These are phyloP conservation scores for Kwoniella sp. DNA, from an alignment of 768 basidiomycete species.

Conservation along the genomic window DNA sequence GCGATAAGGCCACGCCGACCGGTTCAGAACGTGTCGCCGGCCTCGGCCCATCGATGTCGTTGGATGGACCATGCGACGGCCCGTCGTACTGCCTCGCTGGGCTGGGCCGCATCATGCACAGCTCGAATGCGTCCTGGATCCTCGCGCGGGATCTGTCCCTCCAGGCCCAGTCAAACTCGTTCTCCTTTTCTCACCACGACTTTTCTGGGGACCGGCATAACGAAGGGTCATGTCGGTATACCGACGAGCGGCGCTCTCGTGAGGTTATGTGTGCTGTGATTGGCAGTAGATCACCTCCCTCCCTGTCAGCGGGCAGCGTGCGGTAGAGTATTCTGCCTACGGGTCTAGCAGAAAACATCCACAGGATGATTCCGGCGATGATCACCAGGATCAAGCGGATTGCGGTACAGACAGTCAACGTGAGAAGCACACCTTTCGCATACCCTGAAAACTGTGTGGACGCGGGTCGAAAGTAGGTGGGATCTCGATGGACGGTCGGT, in stretches of 20 bases:
- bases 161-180: constrained; percentile 73
- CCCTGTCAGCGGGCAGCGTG: constrained; percentile 54
- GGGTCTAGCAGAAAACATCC: constrained; percentile 69
- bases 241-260: constrained; percentile 12
- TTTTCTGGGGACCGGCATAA: constrained; percentile 28
- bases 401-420: constrained; percentile 75
- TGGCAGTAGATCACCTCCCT: constrained; percentile 6
- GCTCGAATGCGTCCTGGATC: constrained; percentile 74
- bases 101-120: constrained; percentile 63
- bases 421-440: constrained; percentile 70
- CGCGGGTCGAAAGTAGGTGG: constrained; percentile 67
- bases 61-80: too few relatives aligned
- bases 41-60: too few relatives aligned
- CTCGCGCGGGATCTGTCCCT: constrained; percentile 64
- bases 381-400: constrained; percentile 69
- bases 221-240: constrained; percentile 27
- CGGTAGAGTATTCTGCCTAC: too few relatives aligned
- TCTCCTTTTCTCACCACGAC: constrained; percentile 48
- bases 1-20: too few relatives aligned
- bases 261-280: too few relatives aligned
- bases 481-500: constrained; percentile 60
- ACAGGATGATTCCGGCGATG: constrained; percentile 70
- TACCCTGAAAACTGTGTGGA: constrained; percentile 61
- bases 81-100: too few relatives aligned
- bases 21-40: too few relatives aligned